These are phyloP conservation scores for Sarocladiaceae sp. DNA, from an alignment of 2,329 filamentous ascomycete genomes.

Conservation along the genomic window DNA sequence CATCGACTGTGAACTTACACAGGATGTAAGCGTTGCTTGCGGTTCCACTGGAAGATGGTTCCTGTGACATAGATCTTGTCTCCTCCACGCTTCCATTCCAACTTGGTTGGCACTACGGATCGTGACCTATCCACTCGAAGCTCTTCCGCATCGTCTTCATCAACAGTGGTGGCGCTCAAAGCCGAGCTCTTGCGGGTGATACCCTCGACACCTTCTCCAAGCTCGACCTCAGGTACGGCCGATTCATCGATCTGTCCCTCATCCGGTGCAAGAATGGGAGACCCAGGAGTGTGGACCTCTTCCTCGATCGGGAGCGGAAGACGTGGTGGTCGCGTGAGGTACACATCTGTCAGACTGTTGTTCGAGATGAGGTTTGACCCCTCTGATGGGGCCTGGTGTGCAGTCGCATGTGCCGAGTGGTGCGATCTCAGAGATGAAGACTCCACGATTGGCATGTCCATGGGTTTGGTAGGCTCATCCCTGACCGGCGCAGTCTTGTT, in stretches of 20 bases:
- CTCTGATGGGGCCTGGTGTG: constrained; percentile 19
- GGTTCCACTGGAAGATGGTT: constrained; percentile 96
- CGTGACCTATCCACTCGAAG: constrained; percentile 70
- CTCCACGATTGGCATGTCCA: constrained; percentile 48
- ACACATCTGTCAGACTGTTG: constrained; percentile 60
- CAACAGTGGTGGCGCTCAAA: constrained; percentile 59
- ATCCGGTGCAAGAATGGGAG: constrained; percentile 75
- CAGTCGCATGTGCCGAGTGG: constrained; percentile 28
- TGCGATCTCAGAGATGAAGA: constrained; percentile 30
- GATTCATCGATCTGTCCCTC: constrained; percentile 39
- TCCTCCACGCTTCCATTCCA: constrained; percentile 81
- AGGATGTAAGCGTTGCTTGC: constrained; percentile 81
- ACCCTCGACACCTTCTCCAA: constrained; percentile 41
- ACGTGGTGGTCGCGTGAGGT: constrained; percentile 71
- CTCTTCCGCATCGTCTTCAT: constrained; percentile 77
- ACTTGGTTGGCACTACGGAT: constrained; percentile 74
- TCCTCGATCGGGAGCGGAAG: constrained; percentile 92
- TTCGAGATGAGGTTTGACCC: constrained; percentile 39
- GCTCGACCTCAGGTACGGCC: constrained; percentile 46
- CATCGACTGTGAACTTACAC: constrained; percentile 57
- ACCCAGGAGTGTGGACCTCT: constrained; percentile 83
- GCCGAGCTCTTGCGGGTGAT: constrained; percentile 53
- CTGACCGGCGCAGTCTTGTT: constrained; percentile 15
- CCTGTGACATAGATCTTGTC: constrained; percentile 95
- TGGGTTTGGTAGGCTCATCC: constrained; percentile 47